These are phyloP conservation scores for Xenoacremonium recifei DNA, from an alignment of 2,329 filamentous ascomycete species.

Conservation along the genomic window DNA sequence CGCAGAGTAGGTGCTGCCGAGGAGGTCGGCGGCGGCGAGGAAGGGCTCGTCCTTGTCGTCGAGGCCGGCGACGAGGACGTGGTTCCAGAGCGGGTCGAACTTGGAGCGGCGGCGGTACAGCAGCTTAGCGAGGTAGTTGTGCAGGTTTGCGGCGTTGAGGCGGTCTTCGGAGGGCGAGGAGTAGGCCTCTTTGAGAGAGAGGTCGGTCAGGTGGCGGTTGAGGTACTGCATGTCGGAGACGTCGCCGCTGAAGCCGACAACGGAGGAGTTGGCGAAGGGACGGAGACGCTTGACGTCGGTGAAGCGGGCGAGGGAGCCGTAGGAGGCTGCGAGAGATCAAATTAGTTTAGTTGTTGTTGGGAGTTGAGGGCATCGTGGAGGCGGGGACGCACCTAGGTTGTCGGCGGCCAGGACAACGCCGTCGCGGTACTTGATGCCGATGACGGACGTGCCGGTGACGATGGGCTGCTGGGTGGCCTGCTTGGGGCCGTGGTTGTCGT, in stretches of 20 bases:
- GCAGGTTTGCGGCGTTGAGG: conserved; percentile 89
- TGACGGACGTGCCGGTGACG: conserved; percentile 93
- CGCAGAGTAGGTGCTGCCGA: conserved; percentile 86
- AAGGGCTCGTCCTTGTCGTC: conserved; percentile 80
- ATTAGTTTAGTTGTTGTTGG: neutral
- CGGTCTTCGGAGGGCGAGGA: conserved; percentile 40
- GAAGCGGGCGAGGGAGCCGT: conserved; percentile 95
- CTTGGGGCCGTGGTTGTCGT: conserved; percentile 64
- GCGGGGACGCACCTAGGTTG: conserved; percentile 71
- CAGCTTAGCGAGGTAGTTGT: conserved; percentile 94
- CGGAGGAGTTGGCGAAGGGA: conserved; percentile 76
- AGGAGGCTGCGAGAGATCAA: conserved; percentile 66
- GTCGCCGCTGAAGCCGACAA: conserved; percentile 94
- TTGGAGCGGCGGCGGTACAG: conserved; percentile 93
- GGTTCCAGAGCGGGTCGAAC: conserved; percentile 98
- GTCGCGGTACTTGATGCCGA: conserved; percentile 93
- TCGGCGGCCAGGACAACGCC: conserved; percentile 96
- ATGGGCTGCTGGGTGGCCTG: conserved; percentile 89
- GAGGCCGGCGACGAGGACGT: conserved; percentile 85
- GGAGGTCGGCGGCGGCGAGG: conserved; percentile 85
- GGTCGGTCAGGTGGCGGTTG: conserved; percentile 82
- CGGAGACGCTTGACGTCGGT: conserved; percentile 94
- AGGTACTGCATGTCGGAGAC: conserved; percentile 99
- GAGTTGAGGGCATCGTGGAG: conserved; percentile 1
- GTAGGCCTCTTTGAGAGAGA: conserved; percentile 90